Evolutionary conservation across 768 basidiomycete genomes (phyloP).

Genomic region (Termitomyces sp.): DNA sequence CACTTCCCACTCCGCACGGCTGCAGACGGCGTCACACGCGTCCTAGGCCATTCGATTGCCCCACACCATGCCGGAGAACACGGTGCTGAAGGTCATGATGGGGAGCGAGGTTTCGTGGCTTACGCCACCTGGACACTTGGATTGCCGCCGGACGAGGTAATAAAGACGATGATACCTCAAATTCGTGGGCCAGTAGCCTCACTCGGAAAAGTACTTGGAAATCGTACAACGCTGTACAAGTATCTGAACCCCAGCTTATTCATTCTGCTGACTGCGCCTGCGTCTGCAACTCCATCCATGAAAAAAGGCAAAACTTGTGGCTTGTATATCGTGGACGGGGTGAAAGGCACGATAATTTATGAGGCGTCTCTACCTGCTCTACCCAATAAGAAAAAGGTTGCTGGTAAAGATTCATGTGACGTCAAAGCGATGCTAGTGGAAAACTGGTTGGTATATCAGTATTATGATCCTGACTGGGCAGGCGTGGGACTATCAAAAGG

Average conservation of each 20-base stretch:
- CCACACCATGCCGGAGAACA: constrained; percentile 31
- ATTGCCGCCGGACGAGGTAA: constrained; percentile 48
- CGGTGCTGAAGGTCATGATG: constrained; percentile 16
- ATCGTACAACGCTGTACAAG: constrained; percentile 88
- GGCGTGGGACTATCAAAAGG: constrained; percentile 52
- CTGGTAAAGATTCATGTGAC: constrained; percentile 40
- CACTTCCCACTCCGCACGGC: constrained; percentile 52
- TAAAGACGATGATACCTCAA: constrained; percentile 47
- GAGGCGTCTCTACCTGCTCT: constrained; percentile 46
- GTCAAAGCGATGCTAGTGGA: constrained; percentile 69
- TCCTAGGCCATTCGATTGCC: constrained; percentile 26
- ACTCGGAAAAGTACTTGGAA: constrained; percentile 78
- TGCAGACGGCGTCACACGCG: constrained; percentile 26
- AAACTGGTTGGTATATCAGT: constrained; percentile 92
- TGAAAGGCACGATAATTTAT: constrained; percentile 75
- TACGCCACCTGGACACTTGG: constrained; percentile 63
- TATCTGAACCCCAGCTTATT: constrained; percentile 84
- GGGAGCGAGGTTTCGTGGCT: constrained; percentile 38
- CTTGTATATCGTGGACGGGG: constrained; percentile 73
- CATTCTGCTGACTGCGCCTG: constrained; percentile 50
- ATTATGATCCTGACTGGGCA: constrained; percentile 56
- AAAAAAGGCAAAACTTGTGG: constrained; percentile 36
- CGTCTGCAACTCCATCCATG: constrained; percentile 3
- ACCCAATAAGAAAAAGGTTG: constrained; percentile 12
- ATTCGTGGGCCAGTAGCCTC: constrained; percentile 59